A percentile compares a stretch with the other conserved stretches of the same genome.
These are phyloP conservation scores for Taxillus chinensis DNA, from an alignment of 164 flowering plant species.

Conservation along the genomic window DNA sequence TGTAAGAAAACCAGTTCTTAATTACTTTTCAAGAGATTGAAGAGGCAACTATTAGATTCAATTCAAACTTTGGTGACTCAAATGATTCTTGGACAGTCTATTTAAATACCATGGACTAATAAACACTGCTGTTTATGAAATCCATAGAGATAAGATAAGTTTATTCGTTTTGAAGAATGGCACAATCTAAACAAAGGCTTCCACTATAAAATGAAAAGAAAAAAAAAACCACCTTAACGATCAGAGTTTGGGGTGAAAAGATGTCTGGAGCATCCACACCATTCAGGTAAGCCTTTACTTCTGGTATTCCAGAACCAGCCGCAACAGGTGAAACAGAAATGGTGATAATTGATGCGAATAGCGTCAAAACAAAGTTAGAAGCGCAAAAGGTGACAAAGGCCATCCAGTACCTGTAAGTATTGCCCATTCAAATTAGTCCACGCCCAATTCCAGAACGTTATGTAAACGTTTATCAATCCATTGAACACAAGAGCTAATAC, in stretches of 20 bases:
- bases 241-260: constrained; percentile 40
- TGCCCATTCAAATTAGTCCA: neutral
- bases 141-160: too few relatives aligned
- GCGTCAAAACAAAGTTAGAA: constrained; percentile 52
- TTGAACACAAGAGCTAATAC: too few relatives aligned
- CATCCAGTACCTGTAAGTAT: constrained; percentile 32
- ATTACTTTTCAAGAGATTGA: too few relatives aligned
- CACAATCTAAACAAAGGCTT: neutral
- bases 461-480: too few relatives aligned
- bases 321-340: constrained; percentile 61
- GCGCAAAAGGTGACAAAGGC: constrained; percentile 53
- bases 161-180: too few relatives aligned
- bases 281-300: constrained; percentile 88
- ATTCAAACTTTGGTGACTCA: too few relatives aligned
- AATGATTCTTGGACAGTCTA: too few relatives aligned
- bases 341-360: constrained; percentile 58
- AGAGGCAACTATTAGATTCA: too few relatives aligned
- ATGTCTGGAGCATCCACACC: constrained; percentile 88
- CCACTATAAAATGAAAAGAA: neutral
- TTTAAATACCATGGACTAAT: too few relatives aligned
- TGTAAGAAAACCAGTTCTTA: too few relatives aligned
- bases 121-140: too few relatives aligned
- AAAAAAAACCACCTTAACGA: constrained; percentile 49
- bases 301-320: constrained; percentile 90
- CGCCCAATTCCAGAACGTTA: neutral